Conservation (phyloP, 768 basidiomycete genomes). For the Lyophyllum atratum region DNA sequence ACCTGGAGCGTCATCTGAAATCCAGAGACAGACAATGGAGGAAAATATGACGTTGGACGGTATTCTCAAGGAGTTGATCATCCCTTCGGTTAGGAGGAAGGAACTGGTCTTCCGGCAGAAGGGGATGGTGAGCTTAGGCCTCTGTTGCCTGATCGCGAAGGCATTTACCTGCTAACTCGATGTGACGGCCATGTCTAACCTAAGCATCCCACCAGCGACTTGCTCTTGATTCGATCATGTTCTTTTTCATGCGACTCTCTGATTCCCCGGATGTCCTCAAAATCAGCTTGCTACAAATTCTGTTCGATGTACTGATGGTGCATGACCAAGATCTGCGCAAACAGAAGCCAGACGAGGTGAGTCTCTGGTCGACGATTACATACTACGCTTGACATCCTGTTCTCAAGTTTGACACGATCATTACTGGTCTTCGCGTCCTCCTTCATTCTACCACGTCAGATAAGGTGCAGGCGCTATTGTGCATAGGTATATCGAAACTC, state of each 20-base stretch:
- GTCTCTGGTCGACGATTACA: not conserved
- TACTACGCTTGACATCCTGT: not conserved
- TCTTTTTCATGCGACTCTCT: constrained; percentile 66
- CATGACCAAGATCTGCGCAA: constrained; percentile 61
- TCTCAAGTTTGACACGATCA: constrained; percentile 22
- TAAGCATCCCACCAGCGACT: constrained; percentile 23
- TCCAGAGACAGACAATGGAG: constrained; percentile 53
- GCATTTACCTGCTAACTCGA: constrained; percentile 30
- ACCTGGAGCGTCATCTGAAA: not conserved
- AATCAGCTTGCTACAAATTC: constrained; percentile 69
- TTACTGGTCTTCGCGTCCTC: constrained; percentile 35
- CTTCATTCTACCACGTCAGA: constrained; percentile 52
- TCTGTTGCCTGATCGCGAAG: constrained; percentile 76
- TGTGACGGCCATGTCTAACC: not conserved
- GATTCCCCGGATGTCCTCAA: constrained; percentile 64
- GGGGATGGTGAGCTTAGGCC: constrained; percentile 67
- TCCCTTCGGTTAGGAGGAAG: constrained; percentile 83
- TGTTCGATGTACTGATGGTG: constrained; percentile 88
- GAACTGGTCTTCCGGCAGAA: constrained; percentile 64
- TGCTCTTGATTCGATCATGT: constrained; percentile 46
- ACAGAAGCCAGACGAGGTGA: constrained; percentile 21
- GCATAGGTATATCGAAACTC: constrained; percentile 85
- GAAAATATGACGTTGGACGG: constrained; percentile 74
- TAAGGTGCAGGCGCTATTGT: constrained; percentile 65
- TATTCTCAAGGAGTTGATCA: constrained; percentile 75